A percentile compares a stretch with the other conserved stretches of the same genome.
These are phyloP conservation scores for Amaranthus cruentus DNA, from an alignment of 148 eudicot genomes.

Conservation along the genomic window DNA sequence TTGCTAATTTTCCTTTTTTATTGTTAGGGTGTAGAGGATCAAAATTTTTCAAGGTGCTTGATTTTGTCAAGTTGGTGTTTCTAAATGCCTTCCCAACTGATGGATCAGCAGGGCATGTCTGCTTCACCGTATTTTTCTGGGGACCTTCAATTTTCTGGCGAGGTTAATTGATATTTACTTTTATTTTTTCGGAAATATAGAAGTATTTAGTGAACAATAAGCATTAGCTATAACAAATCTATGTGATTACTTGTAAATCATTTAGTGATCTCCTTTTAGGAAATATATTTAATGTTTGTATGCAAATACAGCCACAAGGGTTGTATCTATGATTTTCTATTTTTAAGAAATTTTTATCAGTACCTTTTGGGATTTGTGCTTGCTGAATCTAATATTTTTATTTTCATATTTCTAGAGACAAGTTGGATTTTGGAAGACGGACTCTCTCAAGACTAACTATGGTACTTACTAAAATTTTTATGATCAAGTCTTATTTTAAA, in stretches of 20 bases:
- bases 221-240: no score
- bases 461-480: conserved; percentile 25
- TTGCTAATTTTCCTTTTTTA: not conserved
- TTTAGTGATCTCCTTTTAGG: no score
- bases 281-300: no score
- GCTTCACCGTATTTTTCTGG: conserved; percentile 43
- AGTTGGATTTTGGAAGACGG: conserved; percentile 46
- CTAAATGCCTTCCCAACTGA: conserved; percentile 46
- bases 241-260: no score
- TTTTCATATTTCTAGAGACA: conserved; percentile 43
- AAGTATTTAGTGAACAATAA: no score
- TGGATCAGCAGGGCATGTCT: conserved; percentile 44
- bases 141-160: conserved; percentile 39
- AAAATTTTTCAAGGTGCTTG: not conserved
- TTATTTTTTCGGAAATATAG: not conserved
- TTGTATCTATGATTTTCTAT: no score
- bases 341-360: no score
- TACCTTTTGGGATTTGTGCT: not conserved
- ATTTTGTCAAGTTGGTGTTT: not conserved
- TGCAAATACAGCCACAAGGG: no score
- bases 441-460: conserved; percentile 29
- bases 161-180: conserved; percentile 30
- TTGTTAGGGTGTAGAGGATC: not conserved
- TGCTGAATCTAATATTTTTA: not conserved
- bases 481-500: not conserved